These are phyloP conservation scores for Auricularia cornea DNA, from an alignment of 768 basidiomycete species.

Conservation along the genomic window DNA sequence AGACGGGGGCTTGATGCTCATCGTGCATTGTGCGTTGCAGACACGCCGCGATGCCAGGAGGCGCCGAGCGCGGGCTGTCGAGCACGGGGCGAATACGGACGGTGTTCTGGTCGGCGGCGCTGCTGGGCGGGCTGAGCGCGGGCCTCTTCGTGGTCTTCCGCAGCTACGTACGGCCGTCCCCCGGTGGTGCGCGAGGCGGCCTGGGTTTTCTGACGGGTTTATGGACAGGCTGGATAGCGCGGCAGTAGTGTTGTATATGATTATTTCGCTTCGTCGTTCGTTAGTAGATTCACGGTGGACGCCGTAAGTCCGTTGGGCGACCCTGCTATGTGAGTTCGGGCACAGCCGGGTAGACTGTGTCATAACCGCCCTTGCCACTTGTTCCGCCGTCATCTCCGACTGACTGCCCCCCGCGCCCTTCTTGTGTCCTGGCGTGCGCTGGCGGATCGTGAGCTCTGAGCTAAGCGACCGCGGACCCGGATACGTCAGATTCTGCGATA, in stretches of 20 bases:
- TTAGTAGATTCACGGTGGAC: not conserved
- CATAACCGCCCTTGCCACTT: too few relatives aligned
- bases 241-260: not conserved
- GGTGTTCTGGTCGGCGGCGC: slow-evolving; percentile 64
- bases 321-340: too few relatives aligned
- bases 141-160: slow-evolving; percentile 63
- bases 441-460: not conserved
- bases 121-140: slow-evolving; percentile 68
- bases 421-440: not conserved
- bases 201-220: not conserved
- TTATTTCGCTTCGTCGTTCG: not conserved
- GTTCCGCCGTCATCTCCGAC: too few relatives aligned
- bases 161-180: slow-evolving; percentile 50
- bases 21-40: slow-evolving; percentile 30
- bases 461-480: not conserved
- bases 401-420: too few relatives aligned
- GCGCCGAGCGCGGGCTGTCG: slow-evolving; percentile 70
- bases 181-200: not conserved
- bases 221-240: not conserved
- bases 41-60: slow-evolving; percentile 66
- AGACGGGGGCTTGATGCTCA: slow-evolving; percentile 2
- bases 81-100: slow-evolving; percentile 58
- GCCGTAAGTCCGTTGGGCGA: too few relatives aligned
- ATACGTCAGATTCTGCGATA: not conserved
- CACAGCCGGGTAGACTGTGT: too few relatives aligned